Evolutionary conservation across 208 protist genomes (phyloP).

Genomic region (Trypanosoma avium): DNA sequence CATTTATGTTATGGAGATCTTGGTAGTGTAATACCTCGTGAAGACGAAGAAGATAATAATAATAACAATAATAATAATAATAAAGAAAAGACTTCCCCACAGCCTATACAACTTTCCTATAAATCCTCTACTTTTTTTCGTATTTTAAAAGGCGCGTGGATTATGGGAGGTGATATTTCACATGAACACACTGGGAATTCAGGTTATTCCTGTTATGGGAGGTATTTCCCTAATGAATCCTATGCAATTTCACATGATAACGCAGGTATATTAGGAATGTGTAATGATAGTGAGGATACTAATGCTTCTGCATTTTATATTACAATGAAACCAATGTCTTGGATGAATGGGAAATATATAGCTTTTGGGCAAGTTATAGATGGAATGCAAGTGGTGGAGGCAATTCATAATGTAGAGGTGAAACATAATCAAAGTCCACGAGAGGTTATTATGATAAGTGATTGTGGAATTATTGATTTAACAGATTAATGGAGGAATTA

Average conservation of each 20-base stretch:
- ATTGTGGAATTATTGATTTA: conserved; percentile 85
- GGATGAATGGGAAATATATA: conserved; percentile 94
- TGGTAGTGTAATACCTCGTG: conserved; percentile 19
- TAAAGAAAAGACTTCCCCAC: neutral
- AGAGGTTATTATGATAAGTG: conserved; percentile 58
- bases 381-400: conserved; percentile 83
- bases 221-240: conserved; percentile 94
- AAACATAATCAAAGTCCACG: conserved; percentile 83
- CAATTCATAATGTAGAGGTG: conserved; percentile 71
- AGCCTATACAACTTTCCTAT: conserved; percentile 72
- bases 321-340: conserved; percentile 69
- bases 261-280: conserved; percentile 85
- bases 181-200: conserved; percentile 81
- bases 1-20: conserved; percentile 78
- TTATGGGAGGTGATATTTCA: conserved; percentile 94
- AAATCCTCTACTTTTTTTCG: conserved; percentile 93
- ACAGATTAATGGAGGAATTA: conserved; percentile 31
- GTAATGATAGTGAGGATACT: conserved; percentile 86
- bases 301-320: conserved; percentile 91
- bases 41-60: conserved; percentile 7
- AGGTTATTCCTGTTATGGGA: conserved; percentile 91
- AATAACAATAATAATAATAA: neutral
- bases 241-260: conserved; percentile 87
- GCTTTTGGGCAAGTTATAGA: conserved; percentile 95
- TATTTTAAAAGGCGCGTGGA: conserved; percentile 90